A percentile compares a stretch with the other conserved stretches of the same genome.
Conservation (phyloP, 129 eudicot species). For the Flaveria linearis region DNA sequence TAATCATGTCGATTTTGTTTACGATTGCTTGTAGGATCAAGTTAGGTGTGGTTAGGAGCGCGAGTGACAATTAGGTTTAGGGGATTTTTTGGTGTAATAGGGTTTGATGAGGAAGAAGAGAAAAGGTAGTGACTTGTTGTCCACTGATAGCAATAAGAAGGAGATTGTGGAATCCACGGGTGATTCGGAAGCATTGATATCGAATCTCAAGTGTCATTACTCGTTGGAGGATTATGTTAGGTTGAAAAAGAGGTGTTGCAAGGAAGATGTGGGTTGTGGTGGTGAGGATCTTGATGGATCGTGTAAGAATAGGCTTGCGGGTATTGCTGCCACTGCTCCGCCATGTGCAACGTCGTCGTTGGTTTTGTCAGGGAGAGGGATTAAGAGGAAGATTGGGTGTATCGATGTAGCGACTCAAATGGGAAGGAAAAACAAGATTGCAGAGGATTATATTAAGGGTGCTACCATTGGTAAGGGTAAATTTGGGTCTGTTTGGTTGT, state of each 20-base stretch:
- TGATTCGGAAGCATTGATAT: slow-evolving; percentile 43
- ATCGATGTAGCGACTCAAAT: slow-evolving; percentile 57
- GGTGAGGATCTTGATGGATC: slow-evolving; percentile 42
- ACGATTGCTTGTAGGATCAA: slow-evolving; percentile 22
- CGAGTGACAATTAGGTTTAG: no score
- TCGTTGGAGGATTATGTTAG: slow-evolving; percentile 65
- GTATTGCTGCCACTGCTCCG: slow-evolving; percentile 61
- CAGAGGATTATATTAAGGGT: slow-evolving; percentile 50
- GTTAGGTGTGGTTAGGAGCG: neutral
- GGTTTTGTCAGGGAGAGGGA: slow-evolving; percentile 51
- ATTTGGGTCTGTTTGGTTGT: slow-evolving; percentile 69
- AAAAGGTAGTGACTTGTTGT: slow-evolving; percentile 60
- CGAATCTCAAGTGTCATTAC: slow-evolving; percentile 57
- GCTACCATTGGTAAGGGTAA: slow-evolving; percentile 57
- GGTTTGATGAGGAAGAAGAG: slow-evolving; percentile 73
- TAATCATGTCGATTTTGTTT: neutral
- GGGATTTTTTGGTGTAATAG: neutral
- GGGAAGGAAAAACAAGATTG: slow-evolving; percentile 65
- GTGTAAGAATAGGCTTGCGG: slow-evolving; percentile 49
- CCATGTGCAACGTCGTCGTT: slow-evolving; percentile 51
- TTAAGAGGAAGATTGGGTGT: slow-evolving; percentile 68
- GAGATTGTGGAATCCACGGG: slow-evolving; percentile 45
- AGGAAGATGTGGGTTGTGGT: slow-evolving; percentile 46
- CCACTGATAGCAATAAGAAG: slow-evolving; percentile 27
- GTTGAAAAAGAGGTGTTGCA: slow-evolving; percentile 59